A percentile compares a stretch with the other conserved stretches of the same genome.
Conservation (phyloP, 257 asterid genomes). For the Nicotiana otophora region DNA sequence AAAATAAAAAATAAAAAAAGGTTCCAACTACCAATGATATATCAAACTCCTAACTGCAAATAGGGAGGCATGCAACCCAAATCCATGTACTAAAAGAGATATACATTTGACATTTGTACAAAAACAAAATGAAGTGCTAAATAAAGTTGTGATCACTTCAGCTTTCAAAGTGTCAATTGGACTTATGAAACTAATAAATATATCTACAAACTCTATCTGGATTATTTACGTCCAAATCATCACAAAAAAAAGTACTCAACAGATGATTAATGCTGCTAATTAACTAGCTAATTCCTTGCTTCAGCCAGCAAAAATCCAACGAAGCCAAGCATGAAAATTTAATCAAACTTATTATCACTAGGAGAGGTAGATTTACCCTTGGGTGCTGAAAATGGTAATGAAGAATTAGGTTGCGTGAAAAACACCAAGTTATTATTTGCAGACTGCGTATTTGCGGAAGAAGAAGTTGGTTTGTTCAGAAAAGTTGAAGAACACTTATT, state of each 20-base stretch:
- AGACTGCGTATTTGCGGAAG: conserved; percentile 22
- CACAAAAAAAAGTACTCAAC: background rate
- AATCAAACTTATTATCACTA: conserved; percentile 15
- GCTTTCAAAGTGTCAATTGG: background rate
- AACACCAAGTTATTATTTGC: conserved; percentile 18
- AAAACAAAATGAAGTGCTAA: background rate
- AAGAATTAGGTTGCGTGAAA: conserved; percentile 15
- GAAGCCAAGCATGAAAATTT: background rate
- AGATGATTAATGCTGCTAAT: background rate
- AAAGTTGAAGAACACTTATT: conserved; percentile 32
- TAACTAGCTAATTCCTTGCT: background rate
- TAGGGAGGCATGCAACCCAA: background rate
- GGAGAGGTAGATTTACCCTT: conserved; percentile 36
- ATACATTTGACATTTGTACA: background rate
- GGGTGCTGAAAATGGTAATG: background rate
- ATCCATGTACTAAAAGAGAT: background rate
- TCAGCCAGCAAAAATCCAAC: background rate
- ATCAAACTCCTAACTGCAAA: background rate
- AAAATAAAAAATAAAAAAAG: background rate
- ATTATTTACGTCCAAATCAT: background rate
- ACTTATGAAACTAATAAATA: background rate
- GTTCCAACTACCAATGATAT: no score
- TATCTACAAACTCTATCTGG: background rate
- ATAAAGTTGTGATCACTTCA: background rate
- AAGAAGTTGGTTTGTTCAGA: background rate